A percentile compares a stretch with the other conserved stretches of the same genome.
phyloP scores from a whole-genome alignment of 371 early-diverging fungal genomes.

The Circinella umbellata region DNA sequence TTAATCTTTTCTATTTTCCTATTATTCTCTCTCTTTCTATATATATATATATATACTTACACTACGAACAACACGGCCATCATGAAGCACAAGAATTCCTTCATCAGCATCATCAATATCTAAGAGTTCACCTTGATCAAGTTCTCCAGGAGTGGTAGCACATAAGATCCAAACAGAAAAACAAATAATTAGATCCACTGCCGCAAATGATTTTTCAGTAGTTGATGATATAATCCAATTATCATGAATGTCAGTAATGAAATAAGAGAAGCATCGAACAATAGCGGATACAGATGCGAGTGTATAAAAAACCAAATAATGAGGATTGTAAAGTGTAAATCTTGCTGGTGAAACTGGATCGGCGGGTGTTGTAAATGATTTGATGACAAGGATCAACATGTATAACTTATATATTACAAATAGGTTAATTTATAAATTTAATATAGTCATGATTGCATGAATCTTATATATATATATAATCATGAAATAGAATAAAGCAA shows the following conservation, averaged over 20 bases:
- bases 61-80: slow-evolving; percentile 50
- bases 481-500: background rate
- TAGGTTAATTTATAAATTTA: too few relatives aligned
- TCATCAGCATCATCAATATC: slow-evolving; percentile 51
- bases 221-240: slow-evolving; percentile 39
- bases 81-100: slow-evolving; percentile 47
- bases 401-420: slow-evolving; percentile 43
- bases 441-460: background rate
- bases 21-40: too few relatives aligned
- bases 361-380: slow-evolving; percentile 52
- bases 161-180: slow-evolving; percentile 44
- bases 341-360: slow-evolving; percentile 56
- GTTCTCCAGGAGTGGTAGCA: slow-evolving; percentile 51
- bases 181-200: slow-evolving; percentile 46
- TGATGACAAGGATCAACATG: slow-evolving; percentile 49
- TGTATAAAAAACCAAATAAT: slow-evolving; percentile 55
- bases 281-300: slow-evolving; percentile 48
- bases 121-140: slow-evolving; percentile 47
- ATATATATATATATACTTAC: slow-evolving; percentile 24
- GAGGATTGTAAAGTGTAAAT: slow-evolving; percentile 58
- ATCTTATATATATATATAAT: background rate
- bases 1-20: too few relatives aligned
- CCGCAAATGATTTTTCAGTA: slow-evolving; percentile 46
- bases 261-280: slow-evolving; percentile 51
- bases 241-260: slow-evolving; percentile 34